Evolutionary conservation across 192 early-diverging fungal species (phyloP).

Genomic region (Umbelopsis isabellina): DNA sequence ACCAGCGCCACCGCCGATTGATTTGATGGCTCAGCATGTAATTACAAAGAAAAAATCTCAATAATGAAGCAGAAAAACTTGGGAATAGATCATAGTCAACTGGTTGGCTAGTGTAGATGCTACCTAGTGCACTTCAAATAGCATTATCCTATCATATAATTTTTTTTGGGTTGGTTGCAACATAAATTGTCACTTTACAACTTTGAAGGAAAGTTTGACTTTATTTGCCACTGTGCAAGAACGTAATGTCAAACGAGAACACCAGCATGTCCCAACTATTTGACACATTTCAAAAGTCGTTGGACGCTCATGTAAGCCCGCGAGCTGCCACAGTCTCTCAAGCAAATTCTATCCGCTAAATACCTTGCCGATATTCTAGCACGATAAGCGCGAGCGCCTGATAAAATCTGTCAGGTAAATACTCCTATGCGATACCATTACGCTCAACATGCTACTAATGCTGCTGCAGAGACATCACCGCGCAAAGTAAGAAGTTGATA

Average conservation of each 20-base stretch:
- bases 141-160: too few relatives aligned
- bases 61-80: too few relatives aligned
- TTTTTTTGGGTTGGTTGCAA: too few relatives aligned
- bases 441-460: not conserved
- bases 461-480: slow-evolving; percentile 45
- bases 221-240: too few relatives aligned
- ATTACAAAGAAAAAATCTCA: too few relatives aligned
- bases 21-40: too few relatives aligned
- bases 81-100: too few relatives aligned
- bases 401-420: slow-evolving; percentile 38
- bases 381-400: slow-evolving; percentile 47
- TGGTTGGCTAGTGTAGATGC: too few relatives aligned
- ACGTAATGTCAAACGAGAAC: not conserved
- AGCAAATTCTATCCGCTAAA: not conserved
- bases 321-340: not conserved
- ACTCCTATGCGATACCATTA: not conserved
- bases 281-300: not conserved
- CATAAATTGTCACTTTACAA: too few relatives aligned
- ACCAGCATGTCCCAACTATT: not conserved
- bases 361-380: slow-evolving; percentile 11
- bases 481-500: slow-evolving; percentile 44
- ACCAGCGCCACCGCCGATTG: too few relatives aligned
- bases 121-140: too few relatives aligned
- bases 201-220: too few relatives aligned
- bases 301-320: slow-evolving; percentile 7